phyloP scores from a whole-genome alignment of 352 stramenopile species.

The Phytophthora meadii region DNA sequence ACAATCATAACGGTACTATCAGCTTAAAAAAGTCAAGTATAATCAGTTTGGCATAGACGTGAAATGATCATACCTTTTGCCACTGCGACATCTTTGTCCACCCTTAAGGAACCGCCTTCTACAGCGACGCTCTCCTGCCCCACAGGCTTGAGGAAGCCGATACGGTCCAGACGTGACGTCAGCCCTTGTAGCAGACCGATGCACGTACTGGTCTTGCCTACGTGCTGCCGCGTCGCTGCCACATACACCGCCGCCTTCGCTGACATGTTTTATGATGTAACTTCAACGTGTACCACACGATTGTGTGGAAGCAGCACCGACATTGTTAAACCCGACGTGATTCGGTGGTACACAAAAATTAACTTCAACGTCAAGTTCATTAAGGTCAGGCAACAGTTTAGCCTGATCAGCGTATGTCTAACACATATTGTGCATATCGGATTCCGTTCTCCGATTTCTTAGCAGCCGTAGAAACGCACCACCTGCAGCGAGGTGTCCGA shows the following conservation, averaged over 20 bases:
- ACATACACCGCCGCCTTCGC: constrained; percentile 73
- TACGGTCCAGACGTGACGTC: constrained; percentile 88
- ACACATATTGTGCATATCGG: constrained; percentile 19
- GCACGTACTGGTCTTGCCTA: constrained; percentile 94
- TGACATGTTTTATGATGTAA: constrained; percentile 9
- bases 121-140: constrained; percentile 92
- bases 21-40: constrained; percentile 9
- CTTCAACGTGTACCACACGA: constrained; percentile 21
- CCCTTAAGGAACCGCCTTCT: constrained; percentile 65
- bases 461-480: constrained; percentile 56
- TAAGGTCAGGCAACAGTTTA: too few relatives aligned
- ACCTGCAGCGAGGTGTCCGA: constrained; percentile 51
- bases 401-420: background rate
- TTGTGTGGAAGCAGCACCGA: background rate
- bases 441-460: constrained; percentile 20
- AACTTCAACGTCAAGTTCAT: constrained; percentile 2
- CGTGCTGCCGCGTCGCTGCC: constrained; percentile 89
- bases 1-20: constrained; percentile 16
- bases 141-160: constrained; percentile 96
- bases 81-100: constrained; percentile 92
- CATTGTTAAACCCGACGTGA: constrained; percentile 7
- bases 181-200: constrained; percentile 94
- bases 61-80: constrained; percentile 79
- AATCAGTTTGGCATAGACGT: background rate
- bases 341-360: constrained; percentile 1